Conservation (phyloP, 73 alveolate species). For the Tetrahymena elliotti region DNA sequence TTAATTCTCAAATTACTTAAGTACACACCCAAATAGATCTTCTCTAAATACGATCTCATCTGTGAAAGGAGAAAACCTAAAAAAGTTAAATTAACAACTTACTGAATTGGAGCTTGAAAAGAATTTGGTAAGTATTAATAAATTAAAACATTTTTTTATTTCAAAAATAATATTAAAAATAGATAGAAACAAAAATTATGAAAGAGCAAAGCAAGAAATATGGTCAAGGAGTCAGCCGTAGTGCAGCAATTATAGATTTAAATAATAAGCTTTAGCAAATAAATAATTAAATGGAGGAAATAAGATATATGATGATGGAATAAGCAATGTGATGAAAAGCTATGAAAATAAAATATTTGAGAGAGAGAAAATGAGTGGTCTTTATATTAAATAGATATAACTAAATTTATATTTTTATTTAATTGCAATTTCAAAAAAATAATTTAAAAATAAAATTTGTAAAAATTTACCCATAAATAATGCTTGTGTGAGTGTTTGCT, state of each 20-base stretch:
- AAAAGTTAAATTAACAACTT: background rate
- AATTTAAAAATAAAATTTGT: no score
- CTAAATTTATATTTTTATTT: no score
- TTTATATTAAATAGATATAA: background rate
- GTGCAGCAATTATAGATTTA: background rate
- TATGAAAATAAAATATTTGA: background rate
- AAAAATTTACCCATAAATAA: no score
- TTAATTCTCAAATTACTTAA: background rate
- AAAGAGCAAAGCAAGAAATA: background rate
- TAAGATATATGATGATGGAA: background rate
- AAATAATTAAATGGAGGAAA: background rate
- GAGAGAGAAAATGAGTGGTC: background rate
- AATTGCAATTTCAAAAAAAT: no score
- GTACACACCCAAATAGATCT: background rate
- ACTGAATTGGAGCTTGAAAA: background rate
- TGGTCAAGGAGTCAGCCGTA: background rate
- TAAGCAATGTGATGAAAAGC: background rate
- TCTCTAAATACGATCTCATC: background rate
- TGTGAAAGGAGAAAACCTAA: background rate
- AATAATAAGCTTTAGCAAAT: background rate
- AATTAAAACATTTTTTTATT: background rate
- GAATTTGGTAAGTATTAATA: background rate
- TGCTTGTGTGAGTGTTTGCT: no score
- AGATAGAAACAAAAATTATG: background rate
- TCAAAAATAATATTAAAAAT: no score